Base-by-base conservation (phyloP, 495 filamentous ascomycete species). In the Penicillium paradoxum region DNA sequence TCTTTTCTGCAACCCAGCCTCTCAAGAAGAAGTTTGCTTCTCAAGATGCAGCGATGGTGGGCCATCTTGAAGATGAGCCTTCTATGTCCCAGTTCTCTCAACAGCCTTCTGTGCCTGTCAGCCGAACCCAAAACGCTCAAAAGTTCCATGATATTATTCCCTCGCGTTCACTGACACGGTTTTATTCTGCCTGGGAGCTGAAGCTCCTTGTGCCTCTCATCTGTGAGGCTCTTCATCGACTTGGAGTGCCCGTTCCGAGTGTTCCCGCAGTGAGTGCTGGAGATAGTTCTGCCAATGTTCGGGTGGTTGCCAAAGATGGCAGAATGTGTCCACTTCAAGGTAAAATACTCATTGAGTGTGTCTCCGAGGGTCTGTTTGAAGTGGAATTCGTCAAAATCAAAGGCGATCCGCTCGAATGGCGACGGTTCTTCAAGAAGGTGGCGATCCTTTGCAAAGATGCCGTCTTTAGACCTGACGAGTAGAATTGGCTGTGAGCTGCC, bases 391-490 rank as follows among this genome's bases (percentile, higher is more conserved):
- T 95, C 56, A 99, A 99, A 70, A 80, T 85, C 34, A 95, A 95
- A 72, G 93, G 95, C 11, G 93, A 99, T 76, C 95, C 95, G 10
- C 69, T 99, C 27, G 93, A 97, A 77, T 99, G 93, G 93, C 79
- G 93, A 50, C 79, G 93, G 45, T 92, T 99, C 65, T 99, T 99
- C 78, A 99, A 97, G 72, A 89, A 86, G 68, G 83, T 96, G 11
- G 86, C 85, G 15, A 74, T 91, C 51, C 72, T 91, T 25, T 93
- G 91, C 73, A 86, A 85, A 67, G 90, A 96, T 59, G 90, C 81
- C 5, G 81, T 97, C 8, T 79, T 72, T 55, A 79, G 68, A 48
- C 77, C 76, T 9, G 73, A 80, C 24, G 60, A 66, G 45, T 66
- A 45, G 25, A 29, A 9, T 13, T 53, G 40, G 0, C 22, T 36